These are phyloP conservation scores for Lactifluus volemus DNA, from an alignment of 768 basidiomycete genomes.

Conservation along the genomic window DNA sequence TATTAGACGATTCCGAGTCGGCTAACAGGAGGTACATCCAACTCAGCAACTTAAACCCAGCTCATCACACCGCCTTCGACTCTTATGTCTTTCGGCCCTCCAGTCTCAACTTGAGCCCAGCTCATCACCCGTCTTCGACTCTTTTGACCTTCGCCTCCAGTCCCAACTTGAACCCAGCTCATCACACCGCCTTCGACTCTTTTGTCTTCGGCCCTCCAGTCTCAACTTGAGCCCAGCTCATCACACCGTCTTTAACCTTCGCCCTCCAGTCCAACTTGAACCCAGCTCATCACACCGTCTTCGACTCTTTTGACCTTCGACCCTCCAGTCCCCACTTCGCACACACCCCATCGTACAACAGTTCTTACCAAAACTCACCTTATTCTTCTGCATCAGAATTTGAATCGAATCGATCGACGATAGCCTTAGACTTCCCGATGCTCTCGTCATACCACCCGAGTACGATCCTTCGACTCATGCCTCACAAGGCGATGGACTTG, in stretches of 20 bases:
- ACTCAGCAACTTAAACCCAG: too few relatives aligned
- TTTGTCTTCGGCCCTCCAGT: constrained; percentile 18
- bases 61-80: constrained; percentile 30
- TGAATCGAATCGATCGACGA: constrained; percentile 29
- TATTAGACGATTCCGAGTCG: too few relatives aligned
- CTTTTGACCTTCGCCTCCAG: too few relatives aligned
- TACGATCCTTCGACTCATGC: constrained; percentile 77
- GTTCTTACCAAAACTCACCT: constrained; percentile 64
- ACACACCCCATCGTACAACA: constrained; percentile 49
- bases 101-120: too few relatives aligned
- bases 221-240: too few relatives aligned
- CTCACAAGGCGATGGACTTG: constrained; percentile 40
- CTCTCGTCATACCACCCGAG: constrained; percentile 32
- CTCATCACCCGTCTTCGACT: too few relatives aligned
- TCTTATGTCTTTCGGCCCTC: constrained; percentile 23
- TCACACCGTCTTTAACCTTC: constrained; percentile 3
- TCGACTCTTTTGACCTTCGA: constrained; percentile 28
- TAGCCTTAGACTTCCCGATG: constrained; percentile 36
- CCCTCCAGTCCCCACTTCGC: constrained; percentile 35
- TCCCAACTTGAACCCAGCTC: too few relatives aligned
- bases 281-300: constrained; percentile 28
- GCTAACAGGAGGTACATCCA: too few relatives aligned
- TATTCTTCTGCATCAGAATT: constrained; percentile 66
- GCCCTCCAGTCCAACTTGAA: constrained; percentile 18
- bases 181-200: constrained; percentile 24